Base-by-base conservation (phyloP, 345 rosid species). In the Bruguiera parviflora region DNA sequence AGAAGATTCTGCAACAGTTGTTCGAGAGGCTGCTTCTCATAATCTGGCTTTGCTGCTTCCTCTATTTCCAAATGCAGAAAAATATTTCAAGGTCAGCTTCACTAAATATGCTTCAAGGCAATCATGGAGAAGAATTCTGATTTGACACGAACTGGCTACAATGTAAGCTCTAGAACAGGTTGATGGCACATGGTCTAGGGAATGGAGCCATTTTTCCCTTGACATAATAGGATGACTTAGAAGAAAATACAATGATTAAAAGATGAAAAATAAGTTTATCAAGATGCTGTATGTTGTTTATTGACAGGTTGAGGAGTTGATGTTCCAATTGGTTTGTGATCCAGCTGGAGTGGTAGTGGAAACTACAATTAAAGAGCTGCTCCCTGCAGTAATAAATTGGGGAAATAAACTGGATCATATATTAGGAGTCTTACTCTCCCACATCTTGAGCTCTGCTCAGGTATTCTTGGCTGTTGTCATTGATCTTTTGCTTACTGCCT, bases 31-130 rank as follows among this genome's bases (percentile, higher is more conserved):
- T 80, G 92, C 98, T 65, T 90, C 95, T 10, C 91, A 73, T 81
- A 94, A 94, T 85, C 85, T 91, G 82, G 88, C 96, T 13, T 76
- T 94, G 89, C 85, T 91, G 80, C 98, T 94, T 82, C 98, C 96
- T 16, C 87, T 87, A 65, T 94, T 91, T 76, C 98, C 91, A 13
- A 90, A 80, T 81, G 83, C 75, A 73, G 98, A 94, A 87, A 94
- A 94, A 88, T 94, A 94, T 88, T 89, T 94, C 89, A 94, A 94
- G 98, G 98, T 94, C 88, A 88, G 95, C 87, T 73, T 88, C 90
- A 84, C 83, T 86, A 83, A 76, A 85, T 83, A 85, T 86, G 84
- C 88, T 81, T 85, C 76, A 75, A 79, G 82, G 90, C 90, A 83
- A 85, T 78, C 88, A 85, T 81, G 87, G 86, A 83, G 89, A 82